Conservation (phyloP, 768 basidiomycete species). For the Heimioporus sp. region DNA sequence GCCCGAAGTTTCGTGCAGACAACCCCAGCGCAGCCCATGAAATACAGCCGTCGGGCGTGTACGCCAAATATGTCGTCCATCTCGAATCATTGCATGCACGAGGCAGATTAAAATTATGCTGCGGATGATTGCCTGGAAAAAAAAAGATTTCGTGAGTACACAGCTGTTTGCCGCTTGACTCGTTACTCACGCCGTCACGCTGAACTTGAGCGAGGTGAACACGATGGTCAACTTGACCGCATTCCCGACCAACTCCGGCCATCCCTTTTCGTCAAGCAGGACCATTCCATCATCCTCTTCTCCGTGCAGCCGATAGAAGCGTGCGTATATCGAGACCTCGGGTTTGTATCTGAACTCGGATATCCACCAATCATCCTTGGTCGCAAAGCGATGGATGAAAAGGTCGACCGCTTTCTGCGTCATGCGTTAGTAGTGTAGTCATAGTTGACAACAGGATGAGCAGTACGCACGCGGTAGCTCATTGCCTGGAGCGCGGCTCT, state of each 20-base stretch:
- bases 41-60: not conserved
- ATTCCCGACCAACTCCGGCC: slow-evolving; percentile 32
- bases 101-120: slow-evolving; percentile 12
- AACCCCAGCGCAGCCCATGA: not conserved
- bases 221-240: slow-evolving; percentile 31
- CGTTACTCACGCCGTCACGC: slow-evolving; percentile 28
- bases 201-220: slow-evolving; percentile 35
- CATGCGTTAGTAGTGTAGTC: slow-evolving; percentile 6
- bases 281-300: slow-evolving; percentile 34
- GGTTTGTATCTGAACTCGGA: slow-evolving; percentile 33
- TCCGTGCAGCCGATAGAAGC: slow-evolving; percentile 32
- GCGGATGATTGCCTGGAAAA: slow-evolving; percentile 26
- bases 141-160: not conserved
- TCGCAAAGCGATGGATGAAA: slow-evolving; percentile 33
- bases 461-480: slow-evolving; percentile 30
- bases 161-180: not conserved
- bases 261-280: slow-evolving; percentile 30
- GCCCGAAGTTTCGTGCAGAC: no score
- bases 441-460: not conserved
- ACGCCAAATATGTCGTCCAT: no score
- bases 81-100: not conserved
- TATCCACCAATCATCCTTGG: slow-evolving; percentile 37
- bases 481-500: slow-evolving; percentile 29
- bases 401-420: slow-evolving; percentile 29
- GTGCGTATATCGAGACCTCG: slow-evolving; percentile 33